Conservation (phyloP, 129 eudicot genomes). For the Glebionis coronaria region DNA sequence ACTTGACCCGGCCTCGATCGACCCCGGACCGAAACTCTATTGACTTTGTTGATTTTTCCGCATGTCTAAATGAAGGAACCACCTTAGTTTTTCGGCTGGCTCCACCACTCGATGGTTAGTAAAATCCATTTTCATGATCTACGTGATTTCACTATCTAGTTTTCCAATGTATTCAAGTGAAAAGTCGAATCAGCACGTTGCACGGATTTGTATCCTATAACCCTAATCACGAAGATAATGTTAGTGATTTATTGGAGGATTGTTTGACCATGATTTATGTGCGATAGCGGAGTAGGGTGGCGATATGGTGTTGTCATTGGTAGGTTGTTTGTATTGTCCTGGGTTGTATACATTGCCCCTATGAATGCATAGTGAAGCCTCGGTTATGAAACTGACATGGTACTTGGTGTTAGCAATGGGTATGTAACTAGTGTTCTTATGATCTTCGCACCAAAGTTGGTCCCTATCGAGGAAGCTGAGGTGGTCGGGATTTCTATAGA, state of each 20-base stretch:
- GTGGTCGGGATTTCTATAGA: constrained; percentile 42
- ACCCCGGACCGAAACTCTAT: no score
- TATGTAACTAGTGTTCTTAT: constrained; percentile 43
- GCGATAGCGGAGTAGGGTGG: constrained; percentile 23
- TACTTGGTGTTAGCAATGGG: constrained; percentile 45
- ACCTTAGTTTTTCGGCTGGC: no score
- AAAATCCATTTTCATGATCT: constrained; percentile 18
- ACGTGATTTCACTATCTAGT: constrained; percentile 38
- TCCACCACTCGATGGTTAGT: constrained; percentile 17
- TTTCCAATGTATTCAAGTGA: constrained; percentile 49
- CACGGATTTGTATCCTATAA: constrained; percentile 48
- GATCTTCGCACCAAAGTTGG: no score
- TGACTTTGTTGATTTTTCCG: no score
- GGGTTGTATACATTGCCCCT: constrained; percentile 41
- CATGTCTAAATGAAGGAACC: no score
- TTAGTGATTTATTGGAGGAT: constrained; percentile 40
- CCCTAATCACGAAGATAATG: constrained; percentile 34
- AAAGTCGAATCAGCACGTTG: constrained; percentile 27
- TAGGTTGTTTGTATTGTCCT: constrained; percentile 32
- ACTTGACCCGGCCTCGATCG: no score
- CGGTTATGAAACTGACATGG: constrained; percentile 29
- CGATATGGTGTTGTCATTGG: constrained; percentile 39
- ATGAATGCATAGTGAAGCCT: constrained; percentile 38
- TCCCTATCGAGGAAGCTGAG: constrained; percentile 45
- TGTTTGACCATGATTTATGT: constrained; percentile 31